Percentiles rank a stretch among this genome's conserved stretches.
These are phyloP conservation scores for Epichloe sylvatica DNA, from an alignment of 2,329 filamentous ascomycete species.

Conservation along the genomic window DNA sequence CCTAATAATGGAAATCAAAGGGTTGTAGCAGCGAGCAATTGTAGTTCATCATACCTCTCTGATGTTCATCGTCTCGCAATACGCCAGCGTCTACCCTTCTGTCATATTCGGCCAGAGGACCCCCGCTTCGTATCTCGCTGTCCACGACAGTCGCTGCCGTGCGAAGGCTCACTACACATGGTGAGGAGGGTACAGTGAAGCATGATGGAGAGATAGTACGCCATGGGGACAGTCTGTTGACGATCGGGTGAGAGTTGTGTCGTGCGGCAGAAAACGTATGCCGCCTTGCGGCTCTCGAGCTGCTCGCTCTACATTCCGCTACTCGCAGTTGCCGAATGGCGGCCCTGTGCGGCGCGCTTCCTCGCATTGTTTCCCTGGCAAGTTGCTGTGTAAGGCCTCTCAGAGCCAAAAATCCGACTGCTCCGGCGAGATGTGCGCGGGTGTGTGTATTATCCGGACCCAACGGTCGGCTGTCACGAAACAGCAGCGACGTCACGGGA, in stretches of 20 bases:
- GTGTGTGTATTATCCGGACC: not conserved
- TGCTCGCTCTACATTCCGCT: conserved; percentile 4
- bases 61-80: conserved; percentile 78
- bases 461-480: not conserved
- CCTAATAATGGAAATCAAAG: not conserved
- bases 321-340: conserved; percentile 9
- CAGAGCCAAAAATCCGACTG: not conserved
- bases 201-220: not conserved
- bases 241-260: not conserved
- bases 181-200: not conserved
- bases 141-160: conserved; percentile 17
- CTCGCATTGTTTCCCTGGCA: conserved; percentile 8
- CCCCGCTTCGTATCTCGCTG: conserved; percentile 28
- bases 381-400: not conserved
- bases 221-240: not conserved
- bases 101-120: conserved; percentile 83
- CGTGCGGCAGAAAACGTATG: not conserved
- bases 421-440: not conserved
- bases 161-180: conserved; percentile 6
- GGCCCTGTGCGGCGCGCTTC: conserved; percentile 5
- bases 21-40: conserved; percentile 7
- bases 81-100: conserved; percentile 58
- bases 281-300: conserved; percentile 1
- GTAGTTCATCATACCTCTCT: conserved; percentile 47
- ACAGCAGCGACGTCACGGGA: not conserved